phyloP scores from a whole-genome alignment of 169 alveolate species.

The Babesia divergens region DNA sequence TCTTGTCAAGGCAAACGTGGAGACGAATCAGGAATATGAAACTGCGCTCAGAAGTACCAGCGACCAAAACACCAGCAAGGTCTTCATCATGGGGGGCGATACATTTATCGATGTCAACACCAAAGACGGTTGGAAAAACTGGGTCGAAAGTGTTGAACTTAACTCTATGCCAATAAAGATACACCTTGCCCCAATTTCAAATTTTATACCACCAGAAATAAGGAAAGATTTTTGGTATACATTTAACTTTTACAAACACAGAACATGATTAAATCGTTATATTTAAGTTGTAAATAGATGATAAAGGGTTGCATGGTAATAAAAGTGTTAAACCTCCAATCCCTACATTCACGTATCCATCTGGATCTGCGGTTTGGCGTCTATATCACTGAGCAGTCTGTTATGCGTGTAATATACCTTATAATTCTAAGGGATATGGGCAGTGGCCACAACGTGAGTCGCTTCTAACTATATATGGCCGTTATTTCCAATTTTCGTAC shows the following conservation, averaged over 20 bases:
- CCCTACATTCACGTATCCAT: no score
- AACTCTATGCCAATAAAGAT: constrained; percentile 57
- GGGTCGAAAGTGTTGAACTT: constrained; percentile 47
- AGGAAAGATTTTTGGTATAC: constrained; percentile 11
- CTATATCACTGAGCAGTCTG: no score
- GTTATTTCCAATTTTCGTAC: no score
- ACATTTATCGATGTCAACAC: not conserved
- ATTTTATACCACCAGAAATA: constrained; percentile 22
- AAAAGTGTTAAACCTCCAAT: no score
- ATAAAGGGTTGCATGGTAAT: no score
- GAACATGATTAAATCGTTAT: not conserved
- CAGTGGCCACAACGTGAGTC: no score
- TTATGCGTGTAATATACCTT: no score
- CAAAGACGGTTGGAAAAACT: not conserved
- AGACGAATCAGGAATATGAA: not conserved
- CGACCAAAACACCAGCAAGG: not conserved
- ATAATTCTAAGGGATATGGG: no score
- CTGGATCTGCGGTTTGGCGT: no score
- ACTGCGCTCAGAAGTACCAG: not conserved
- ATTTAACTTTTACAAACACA: not conserved
- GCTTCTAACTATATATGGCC: no score
- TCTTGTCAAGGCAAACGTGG: not conserved
- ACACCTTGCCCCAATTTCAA: constrained; percentile 47
- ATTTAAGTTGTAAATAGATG: no score
- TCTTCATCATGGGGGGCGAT: constrained; percentile 59